phyloP scores from a whole-genome alignment of 257 asterid genomes.

The Solanum peruvianum region DNA sequence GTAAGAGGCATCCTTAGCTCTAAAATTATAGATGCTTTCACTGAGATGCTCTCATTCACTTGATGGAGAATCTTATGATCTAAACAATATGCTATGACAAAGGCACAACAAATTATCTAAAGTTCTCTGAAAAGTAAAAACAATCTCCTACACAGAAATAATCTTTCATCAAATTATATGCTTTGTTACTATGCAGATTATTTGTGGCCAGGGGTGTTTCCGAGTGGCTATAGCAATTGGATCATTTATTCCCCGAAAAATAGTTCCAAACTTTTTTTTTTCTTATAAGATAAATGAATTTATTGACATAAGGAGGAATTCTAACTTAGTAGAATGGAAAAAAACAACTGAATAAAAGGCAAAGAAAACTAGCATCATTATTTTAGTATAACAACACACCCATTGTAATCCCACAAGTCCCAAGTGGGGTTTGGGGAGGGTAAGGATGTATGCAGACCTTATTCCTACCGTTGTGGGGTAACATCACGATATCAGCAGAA shows the following conservation, averaged over 20 bases:
- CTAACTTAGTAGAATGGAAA: background rate
- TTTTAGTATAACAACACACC: background rate
- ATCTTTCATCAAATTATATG: background rate
- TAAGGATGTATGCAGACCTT: background rate
- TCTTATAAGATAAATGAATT: background rate
- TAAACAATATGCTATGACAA: background rate
- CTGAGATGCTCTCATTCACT: background rate
- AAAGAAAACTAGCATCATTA: background rate
- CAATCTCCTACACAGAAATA: background rate
- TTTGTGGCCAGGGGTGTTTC: background rate
- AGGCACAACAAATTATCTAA: background rate
- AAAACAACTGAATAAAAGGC: background rate
- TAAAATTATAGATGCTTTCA: background rate
- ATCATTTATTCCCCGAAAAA: background rate
- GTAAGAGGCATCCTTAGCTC: background rate
- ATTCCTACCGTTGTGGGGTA: background rate
- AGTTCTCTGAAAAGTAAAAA: background rate
- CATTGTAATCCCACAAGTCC: background rate
- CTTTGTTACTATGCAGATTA: background rate
- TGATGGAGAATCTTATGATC: background rate
- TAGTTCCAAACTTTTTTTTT: background rate
- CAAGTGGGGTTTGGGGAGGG: background rate
- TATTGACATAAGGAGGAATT: background rate
- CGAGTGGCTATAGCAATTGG: conserved; percentile 1
- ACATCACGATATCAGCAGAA: background rate